Evolutionary conservation across 2,329 filamentous ascomycete genomes (phyloP), one percentile per base, ranked within the genome.

Genomic region (Myriosclerotinia scirpicola): DNA sequence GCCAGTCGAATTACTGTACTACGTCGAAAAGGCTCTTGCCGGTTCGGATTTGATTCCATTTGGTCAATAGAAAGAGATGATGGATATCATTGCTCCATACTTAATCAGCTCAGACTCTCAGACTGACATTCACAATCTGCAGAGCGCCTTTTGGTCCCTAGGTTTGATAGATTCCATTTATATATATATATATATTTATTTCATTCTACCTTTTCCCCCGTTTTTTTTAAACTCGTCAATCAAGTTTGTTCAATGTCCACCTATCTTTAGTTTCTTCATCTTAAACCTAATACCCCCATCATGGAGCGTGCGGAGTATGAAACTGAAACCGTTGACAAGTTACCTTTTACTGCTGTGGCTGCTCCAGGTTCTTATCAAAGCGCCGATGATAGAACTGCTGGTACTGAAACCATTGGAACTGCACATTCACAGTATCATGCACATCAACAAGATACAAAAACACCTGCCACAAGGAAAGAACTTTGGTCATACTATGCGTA

Each of bases 401-500:
- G 40, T 12, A 52, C 22, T 30, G 48, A 22, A 5, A 22, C 46
- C 8, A 50, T 11, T 12, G 46, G 46, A 38, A 60, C 44, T 5
- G 58, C 42, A 11, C 14, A 14, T 17, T 59, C 53, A 17, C 12
- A 36, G 5, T 17, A n/a, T 50, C 36, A 59, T 56, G 34, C 53
- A 34, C 38, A 12, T 48, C 53, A 36, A 48, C 59, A 68, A 2
- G 52, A 66, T 26, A 70, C 34, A 26, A 52, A 72, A 7, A 42
- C 69, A 20, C 74, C 73, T 44, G 73, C 74, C 22, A 73, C 70
- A 11, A 70, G 53, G 17, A 75, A 71, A 50, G 74, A 75, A 58
- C 69, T 75, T 17, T 72, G 61, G 36, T 73, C 74, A 0, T 76
- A 76, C 42, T 76, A 75, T 60, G 54, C 69, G n/a, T 76, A 74